Conservation (phyloP, 2,329 filamentous ascomycete genomes). For the Coccinonectria pachysandricola region DNA sequence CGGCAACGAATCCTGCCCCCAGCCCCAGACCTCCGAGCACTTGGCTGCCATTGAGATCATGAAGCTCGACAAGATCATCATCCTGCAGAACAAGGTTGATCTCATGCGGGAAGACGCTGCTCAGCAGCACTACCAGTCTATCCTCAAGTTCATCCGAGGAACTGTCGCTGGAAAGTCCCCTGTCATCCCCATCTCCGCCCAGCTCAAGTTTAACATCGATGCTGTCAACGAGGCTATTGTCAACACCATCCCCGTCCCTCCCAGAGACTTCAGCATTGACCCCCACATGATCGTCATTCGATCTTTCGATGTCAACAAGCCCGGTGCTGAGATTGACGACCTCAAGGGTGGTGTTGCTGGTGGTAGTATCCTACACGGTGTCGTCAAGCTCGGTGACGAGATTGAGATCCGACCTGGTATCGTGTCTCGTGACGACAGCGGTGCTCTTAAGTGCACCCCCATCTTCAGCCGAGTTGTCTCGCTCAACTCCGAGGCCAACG, state of each 20-base stretch:
- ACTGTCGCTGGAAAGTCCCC: slow-evolving; percentile 92
- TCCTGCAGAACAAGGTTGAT: slow-evolving; percentile 99
- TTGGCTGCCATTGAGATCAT: slow-evolving; percentile 99
- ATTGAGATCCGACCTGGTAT: slow-evolving; percentile 99
- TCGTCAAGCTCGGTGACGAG: slow-evolving; percentile 93
- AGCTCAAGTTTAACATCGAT: slow-evolving; percentile 99
- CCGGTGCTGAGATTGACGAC: slow-evolving; percentile 95
- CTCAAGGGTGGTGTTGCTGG: slow-evolving; percentile 97
- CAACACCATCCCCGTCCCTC: slow-evolving; percentile 85
- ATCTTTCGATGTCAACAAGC: slow-evolving; percentile 99
- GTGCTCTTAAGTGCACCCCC: slow-evolving; percentile 89
- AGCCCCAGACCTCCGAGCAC: slow-evolving; percentile 97
- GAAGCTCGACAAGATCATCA: slow-evolving; percentile 99
- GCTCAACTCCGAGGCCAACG: slow-evolving; percentile 95
- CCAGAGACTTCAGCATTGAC: slow-evolving; percentile 80
- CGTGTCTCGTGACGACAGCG: slow-evolving; percentile 87
- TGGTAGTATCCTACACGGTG: slow-evolving; percentile 92
- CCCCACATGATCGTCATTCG: slow-evolving; percentile 99
- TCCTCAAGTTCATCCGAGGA: slow-evolving; percentile 95
- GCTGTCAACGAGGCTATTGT: slow-evolving; percentile 94
- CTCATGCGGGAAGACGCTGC: slow-evolving; percentile 95
- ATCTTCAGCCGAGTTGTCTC: slow-evolving; percentile 94
- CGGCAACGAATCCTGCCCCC: slow-evolving; percentile 95
- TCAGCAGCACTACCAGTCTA: slow-evolving; percentile 89
- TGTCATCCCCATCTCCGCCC: slow-evolving; percentile 92